Conservation (phyloP, 495 filamentous ascomycete genomes). For the Xeromyces bisporus region DNA sequence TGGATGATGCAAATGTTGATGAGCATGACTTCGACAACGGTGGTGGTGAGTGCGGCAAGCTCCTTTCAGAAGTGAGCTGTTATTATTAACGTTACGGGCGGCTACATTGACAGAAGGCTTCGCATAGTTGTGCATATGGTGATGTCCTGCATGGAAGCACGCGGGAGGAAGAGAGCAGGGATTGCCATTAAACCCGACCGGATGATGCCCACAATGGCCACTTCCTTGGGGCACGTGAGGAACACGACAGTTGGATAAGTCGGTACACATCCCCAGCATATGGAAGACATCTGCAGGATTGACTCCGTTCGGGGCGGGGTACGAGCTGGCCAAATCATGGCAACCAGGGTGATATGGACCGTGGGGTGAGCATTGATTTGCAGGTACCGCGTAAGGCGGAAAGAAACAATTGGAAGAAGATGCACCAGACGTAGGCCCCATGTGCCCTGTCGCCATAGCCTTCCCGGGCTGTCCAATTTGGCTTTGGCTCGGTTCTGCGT, state of each 20-base stretch:
- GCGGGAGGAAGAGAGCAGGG: slow-evolving; percentile 1
- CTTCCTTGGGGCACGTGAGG: slow-evolving; percentile 11
- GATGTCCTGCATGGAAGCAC: slow-evolving; percentile 7
- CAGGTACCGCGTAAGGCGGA: slow-evolving; percentile 13
- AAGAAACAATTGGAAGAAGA: slow-evolving; percentile 13
- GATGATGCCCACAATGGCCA: slow-evolving; percentile 4
- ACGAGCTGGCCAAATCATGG: slow-evolving; percentile 18
- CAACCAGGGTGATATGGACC: slow-evolving; percentile 17
- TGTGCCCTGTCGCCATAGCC: slow-evolving; percentile 3
- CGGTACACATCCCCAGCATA: slow-evolving; percentile 24
- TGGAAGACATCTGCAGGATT: slow-evolving; percentile 27
- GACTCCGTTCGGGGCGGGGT: slow-evolving; percentile 15
- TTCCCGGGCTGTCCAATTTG: slow-evolving; percentile 10
- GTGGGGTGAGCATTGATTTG: slow-evolving; percentile 20
- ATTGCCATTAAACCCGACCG: slow-evolving; percentile 6
- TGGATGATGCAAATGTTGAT: slow-evolving; percentile 20
- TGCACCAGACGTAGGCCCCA: slow-evolving; percentile 5
- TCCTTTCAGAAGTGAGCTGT: slow-evolving; percentile 9
- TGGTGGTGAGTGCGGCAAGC: slow-evolving; percentile 24
- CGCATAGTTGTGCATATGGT: neutral
- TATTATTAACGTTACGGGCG: slow-evolving; percentile 10
- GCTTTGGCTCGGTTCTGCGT: slow-evolving; percentile 8
- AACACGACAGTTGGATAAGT: slow-evolving; percentile 16
- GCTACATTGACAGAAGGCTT: slow-evolving; percentile 7
- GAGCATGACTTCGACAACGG: slow-evolving; percentile 19